Conservation (phyloP, 371 early-diverging fungal genomes). For the Gilbertella persicaria region DNA sequence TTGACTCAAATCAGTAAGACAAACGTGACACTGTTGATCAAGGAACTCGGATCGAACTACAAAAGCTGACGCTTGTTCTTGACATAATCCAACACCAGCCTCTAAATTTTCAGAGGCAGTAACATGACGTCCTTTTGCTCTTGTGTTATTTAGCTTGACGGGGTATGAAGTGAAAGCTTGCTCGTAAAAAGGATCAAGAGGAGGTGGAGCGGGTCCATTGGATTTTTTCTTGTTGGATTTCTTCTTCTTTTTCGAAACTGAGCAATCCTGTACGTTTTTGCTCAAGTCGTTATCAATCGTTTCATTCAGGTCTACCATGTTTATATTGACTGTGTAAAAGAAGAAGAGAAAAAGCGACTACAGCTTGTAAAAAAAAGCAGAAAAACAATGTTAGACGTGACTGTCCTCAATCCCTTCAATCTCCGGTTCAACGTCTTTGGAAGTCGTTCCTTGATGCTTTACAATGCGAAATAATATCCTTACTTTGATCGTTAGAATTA, state of each 20-base stretch:
- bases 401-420: no score
- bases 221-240: slow-evolving; percentile 22
- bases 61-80: slow-evolving; percentile 58
- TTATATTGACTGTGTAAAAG: not conserved
- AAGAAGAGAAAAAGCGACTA: not conserved
- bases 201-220: not conserved
- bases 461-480: no score
- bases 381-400: no score
- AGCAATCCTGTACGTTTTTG: not conserved
- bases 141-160: slow-evolving; percentile 34
- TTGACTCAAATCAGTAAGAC: slow-evolving; percentile 45
- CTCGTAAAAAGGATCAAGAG: slow-evolving; percentile 21
- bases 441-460: no score
- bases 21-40: slow-evolving; percentile 62
- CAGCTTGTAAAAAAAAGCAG: no score
- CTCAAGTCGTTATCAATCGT: not conserved
- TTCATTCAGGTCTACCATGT: not conserved
- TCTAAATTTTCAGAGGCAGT: slow-evolving; percentile 51
- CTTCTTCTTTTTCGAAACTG: slow-evolving; percentile 1
- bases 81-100: slow-evolving; percentile 54
- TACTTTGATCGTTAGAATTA: no score
- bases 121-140: slow-evolving; percentile 66
- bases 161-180: slow-evolving; percentile 30
- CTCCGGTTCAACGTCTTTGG: no score
- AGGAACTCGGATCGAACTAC: slow-evolving; percentile 61